A percentile compares a stretch with the other conserved stretches of the same genome.
phyloP scores from a whole-genome alignment of 1,284 basidiomycete genomes.

The Ganoderma boninense region DNA sequence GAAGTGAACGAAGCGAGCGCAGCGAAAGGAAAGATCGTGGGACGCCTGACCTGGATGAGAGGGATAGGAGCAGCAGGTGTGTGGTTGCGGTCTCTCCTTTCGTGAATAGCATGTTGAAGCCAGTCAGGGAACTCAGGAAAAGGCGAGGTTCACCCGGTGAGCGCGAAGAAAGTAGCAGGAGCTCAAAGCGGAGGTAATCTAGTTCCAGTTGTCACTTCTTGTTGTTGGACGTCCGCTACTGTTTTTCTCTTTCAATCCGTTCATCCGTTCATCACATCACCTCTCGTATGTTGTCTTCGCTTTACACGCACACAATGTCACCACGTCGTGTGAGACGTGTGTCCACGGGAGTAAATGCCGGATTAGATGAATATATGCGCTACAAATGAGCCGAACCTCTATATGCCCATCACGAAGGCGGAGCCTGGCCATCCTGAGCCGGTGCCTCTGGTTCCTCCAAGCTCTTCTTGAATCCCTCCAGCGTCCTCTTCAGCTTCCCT shows the following conservation, averaged over 20 bases:
- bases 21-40: slow-evolving; percentile 31
- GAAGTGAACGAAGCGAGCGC: slow-evolving; percentile 19
- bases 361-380: slow-evolving; percentile 30
- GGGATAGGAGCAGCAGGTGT: slow-evolving; percentile 41
- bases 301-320: no score
- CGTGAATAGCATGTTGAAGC: slow-evolving; percentile 7
- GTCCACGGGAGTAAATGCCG: slow-evolving; percentile 12
- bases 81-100: slow-evolving; percentile 18
- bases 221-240: background rate
- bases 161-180: slow-evolving; percentile 40
- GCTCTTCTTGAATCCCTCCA: slow-evolving; percentile 81
- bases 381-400: slow-evolving; percentile 22
- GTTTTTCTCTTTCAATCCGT: slow-evolving; percentile 5
- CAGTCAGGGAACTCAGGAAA: slow-evolving; percentile 35
- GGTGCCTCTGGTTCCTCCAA: slow-evolving; percentile 58
- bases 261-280: background rate
- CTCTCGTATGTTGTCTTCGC: background rate
- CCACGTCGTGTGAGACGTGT: background rate
- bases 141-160: slow-evolving; percentile 41
- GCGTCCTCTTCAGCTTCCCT: slow-evolving; percentile 74
- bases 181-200: slow-evolving; percentile 43
- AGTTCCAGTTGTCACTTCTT: background rate
- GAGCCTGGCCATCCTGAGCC: slow-evolving; percentile 36
- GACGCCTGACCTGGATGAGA: slow-evolving; percentile 38
- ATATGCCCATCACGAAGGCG: slow-evolving; percentile 24